Conservation (phyloP, 1,284 basidiomycete genomes). For the Psilocybe mexicana region DNA sequence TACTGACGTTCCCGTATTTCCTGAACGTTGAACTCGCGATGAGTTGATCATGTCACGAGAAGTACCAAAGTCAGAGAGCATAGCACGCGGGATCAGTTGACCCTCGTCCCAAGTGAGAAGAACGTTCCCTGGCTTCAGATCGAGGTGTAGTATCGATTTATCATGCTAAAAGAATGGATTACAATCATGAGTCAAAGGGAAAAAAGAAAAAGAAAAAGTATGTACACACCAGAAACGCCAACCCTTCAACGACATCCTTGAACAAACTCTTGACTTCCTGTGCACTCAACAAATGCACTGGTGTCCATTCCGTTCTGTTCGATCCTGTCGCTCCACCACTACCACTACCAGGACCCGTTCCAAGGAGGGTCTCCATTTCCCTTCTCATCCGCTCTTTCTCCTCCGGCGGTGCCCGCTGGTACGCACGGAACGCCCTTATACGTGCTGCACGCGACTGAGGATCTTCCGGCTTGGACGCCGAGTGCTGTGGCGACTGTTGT, state of each 20-base stretch:
- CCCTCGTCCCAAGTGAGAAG: slow-evolving; percentile 91
- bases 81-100: slow-evolving; percentile 78
- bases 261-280: slow-evolving; percentile 81
- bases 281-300: slow-evolving; percentile 78
- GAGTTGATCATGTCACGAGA: slow-evolving; percentile 84
- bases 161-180: slow-evolving; percentile 58
- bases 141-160: slow-evolving; percentile 86
- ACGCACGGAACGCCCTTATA: slow-evolving; percentile 73
- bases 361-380: slow-evolving; percentile 42
- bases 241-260: slow-evolving; percentile 74
- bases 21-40: slow-evolving; percentile 63
- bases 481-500: background rate
- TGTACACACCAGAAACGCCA: slow-evolving; percentile 78
- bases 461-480: slow-evolving; percentile 26
- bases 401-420: slow-evolving; percentile 61
- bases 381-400: slow-evolving; percentile 60
- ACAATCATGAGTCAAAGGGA: background rate
- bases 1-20: slow-evolving; percentile 91
- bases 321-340: slow-evolving; percentile 8
- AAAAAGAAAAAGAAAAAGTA: background rate
- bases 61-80: slow-evolving; percentile 94
- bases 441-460: slow-evolving; percentile 64
- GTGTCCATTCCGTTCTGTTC: slow-evolving; percentile 46
- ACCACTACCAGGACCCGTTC: slow-evolving; percentile 13
- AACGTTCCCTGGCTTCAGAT: slow-evolving; percentile 92